phyloP scores from a whole-genome alignment of 768 basidiomycete species.

The Naganishia vishniacii region DNA sequence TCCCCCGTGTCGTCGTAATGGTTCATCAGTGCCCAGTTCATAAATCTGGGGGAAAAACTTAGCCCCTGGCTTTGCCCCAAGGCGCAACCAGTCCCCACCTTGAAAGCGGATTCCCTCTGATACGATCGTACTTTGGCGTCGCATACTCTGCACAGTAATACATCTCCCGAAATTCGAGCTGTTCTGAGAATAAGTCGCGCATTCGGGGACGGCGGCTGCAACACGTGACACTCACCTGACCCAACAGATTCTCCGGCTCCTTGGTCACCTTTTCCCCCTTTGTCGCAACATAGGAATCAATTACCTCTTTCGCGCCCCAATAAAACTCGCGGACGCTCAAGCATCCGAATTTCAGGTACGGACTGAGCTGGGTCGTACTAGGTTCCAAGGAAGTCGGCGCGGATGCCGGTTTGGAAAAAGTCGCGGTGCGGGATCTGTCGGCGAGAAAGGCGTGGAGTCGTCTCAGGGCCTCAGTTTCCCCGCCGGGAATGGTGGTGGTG shows the following conservation, averaged over 20 bases:
- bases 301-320: constrained; percentile 44
- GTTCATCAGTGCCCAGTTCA: constrained; percentile 49
- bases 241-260: constrained; percentile 49
- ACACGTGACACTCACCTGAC: constrained; percentile 34
- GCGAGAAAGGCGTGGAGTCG: constrained; percentile 37
- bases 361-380: constrained; percentile 42
- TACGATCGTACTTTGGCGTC: constrained; percentile 45
- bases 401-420: constrained; percentile 50
- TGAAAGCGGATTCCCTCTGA: constrained; percentile 47
- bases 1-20: constrained; percentile 45
- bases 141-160: constrained; percentile 48
- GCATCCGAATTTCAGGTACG: constrained; percentile 50
- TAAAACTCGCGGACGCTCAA: constrained; percentile 47
- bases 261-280: constrained; percentile 36
- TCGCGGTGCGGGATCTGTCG: constrained; percentile 39
- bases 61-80: no score
- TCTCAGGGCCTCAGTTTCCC: constrained; percentile 41
- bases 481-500: constrained; percentile 44
- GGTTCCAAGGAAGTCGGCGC: constrained; percentile 48
- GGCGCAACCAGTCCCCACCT: constrained; percentile 32
- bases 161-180: constrained; percentile 48
- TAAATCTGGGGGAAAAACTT: constrained; percentile 33
- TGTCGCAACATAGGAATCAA: constrained; percentile 32
- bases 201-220: no score
- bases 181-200: constrained; percentile 29